A percentile compares a stretch with the other conserved stretches of the same genome.
Evolutionary conservation across 805 yeast species (phyloP).

Genomic region (Candida insectalens): DNA sequence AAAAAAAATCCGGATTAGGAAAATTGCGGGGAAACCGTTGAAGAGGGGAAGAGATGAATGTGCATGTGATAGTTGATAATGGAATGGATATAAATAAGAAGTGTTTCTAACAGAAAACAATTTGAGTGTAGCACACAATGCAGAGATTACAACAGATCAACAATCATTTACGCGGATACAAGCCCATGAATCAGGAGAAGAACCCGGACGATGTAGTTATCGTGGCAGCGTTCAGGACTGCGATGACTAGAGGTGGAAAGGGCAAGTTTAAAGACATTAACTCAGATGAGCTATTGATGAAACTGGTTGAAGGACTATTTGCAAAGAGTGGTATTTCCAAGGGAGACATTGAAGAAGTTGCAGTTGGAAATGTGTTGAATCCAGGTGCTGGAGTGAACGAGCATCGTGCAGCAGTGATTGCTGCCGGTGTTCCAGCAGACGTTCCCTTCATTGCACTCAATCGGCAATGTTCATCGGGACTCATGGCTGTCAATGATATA

Average conservation of each 20-base stretch:
- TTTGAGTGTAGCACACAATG: too few relatives aligned
- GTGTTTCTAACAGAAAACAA: too few relatives aligned
- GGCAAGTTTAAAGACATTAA: conserved; percentile 79
- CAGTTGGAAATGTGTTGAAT: conserved; percentile 86
- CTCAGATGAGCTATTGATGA: conserved; percentile 67
- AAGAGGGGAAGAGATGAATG: background rate
- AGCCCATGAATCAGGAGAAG: conserved; percentile 28
- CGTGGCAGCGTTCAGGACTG: conserved; percentile 84
- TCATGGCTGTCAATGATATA: conserved; percentile 82
- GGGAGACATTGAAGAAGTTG: conserved; percentile 66
- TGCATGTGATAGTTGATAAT: too few relatives aligned
- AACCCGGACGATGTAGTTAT: conserved; percentile 85
- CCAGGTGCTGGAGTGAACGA: conserved; percentile 92
- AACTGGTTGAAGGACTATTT: conserved; percentile 54
- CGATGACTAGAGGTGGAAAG: conserved; percentile 78
- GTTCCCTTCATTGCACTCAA: conserved; percentile 77
- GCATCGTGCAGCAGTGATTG: conserved; percentile 84
- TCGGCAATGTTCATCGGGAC: conserved; percentile 92
- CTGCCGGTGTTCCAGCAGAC: conserved; percentile 81
- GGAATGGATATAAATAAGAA: too few relatives aligned
- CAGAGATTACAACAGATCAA: conserved; percentile 8
- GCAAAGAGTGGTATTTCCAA: conserved; percentile 41
- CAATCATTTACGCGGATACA: conserved; percentile 4
- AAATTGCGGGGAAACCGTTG: background rate
- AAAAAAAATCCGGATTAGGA: background rate